Evolutionary conservation across 2,329 filamentous ascomycete species (phyloP), one percentile per base, ranked within the genome.

Genomic region (Paecilomyces sp.): DNA sequence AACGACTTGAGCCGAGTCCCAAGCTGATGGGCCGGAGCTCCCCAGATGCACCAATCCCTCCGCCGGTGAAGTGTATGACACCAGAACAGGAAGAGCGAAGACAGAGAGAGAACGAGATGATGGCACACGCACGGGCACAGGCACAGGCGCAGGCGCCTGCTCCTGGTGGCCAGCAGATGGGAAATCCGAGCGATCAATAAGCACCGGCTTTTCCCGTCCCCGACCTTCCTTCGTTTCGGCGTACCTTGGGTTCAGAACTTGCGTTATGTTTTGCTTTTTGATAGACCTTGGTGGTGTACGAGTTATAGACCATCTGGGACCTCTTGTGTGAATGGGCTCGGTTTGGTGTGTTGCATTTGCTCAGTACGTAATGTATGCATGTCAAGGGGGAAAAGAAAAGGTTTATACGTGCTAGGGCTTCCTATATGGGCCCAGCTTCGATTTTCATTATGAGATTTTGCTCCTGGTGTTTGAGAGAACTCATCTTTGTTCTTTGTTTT

Each of bases 1-100:
- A 74, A 61, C 70, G 66, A 64, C 64, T 78, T 8, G 72, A 77
- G 51, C 75, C 75, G 3, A 78, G 75, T 59, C 75, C 75, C 1
- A 78, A 78, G 61, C 63, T 78, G 55, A 78, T 77, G 75, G 74
- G 75, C 2, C 67, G 74, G 30, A 73, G 73, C 57, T 78, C 75
- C 2, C 72, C 74, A 1, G 75, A 77, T 60, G 74, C 74, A 8
- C 75, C 75, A 0, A 74, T 78, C 57, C 75, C 74, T 6, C 68
- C 74, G 1, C 75, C 75, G 1, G 70, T 77, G 24, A 78, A 78
- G 60, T 73, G 68, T 61, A 77, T 77, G 75, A 76, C 74, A 3
- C 74, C 74, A 1, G 74, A 77, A 60, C 75, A 77, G 57, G 75
- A 76, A 63, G 74, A 75, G 60, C 72, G 74, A 24, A 68, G 74